Conservation (phyloP, 2,329 filamentous ascomycete species). For the Boeremia exigua region DNA sequence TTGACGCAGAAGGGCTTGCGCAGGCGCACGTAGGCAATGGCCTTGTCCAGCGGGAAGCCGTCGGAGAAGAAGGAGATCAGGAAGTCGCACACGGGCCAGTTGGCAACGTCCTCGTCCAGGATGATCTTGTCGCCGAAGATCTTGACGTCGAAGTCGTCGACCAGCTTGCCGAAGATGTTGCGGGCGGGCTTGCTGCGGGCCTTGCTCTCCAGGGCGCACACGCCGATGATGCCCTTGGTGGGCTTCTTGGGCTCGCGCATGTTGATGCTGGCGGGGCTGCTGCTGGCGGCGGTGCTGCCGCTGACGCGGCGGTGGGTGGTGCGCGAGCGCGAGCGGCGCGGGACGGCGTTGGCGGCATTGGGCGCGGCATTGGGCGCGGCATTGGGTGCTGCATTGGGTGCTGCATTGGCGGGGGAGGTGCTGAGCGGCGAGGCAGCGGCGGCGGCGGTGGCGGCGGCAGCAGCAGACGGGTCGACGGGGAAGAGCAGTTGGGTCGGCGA, state of each 20-base stretch:
- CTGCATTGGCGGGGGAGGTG: conserved; percentile 19
- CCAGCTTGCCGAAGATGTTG: conserved; percentile 92
- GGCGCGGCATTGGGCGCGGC: conserved; percentile 21
- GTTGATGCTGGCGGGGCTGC: conserved; percentile 73
- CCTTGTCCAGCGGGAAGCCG: conserved; percentile 95
- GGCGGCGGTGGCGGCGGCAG: neutral
- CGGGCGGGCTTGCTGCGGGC: conserved; percentile 95
- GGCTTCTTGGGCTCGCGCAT: conserved; percentile 57
- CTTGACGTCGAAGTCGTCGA: conserved; percentile 93
- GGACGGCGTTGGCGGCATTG: conserved; percentile 4
- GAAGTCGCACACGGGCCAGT: conserved; percentile 96
- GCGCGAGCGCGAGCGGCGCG: conserved; percentile 48
- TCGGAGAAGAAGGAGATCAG: conserved; percentile 98
- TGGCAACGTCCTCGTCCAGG: conserved; percentile 92
- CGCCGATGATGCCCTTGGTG: conserved; percentile 75
- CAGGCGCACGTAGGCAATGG: conserved; percentile 91
- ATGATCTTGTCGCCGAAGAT: conserved; percentile 99
- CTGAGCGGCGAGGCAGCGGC: conserved; percentile 13
- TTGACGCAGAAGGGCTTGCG: conserved; percentile 98
- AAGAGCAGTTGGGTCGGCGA: conserved; percentile 49
- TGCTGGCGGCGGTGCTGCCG: conserved; percentile 80
- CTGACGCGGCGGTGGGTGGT: conserved; percentile 77
- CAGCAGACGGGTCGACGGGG: conserved; percentile 35
- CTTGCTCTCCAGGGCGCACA: conserved; percentile 95
- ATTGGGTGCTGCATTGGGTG: conserved; percentile 11